Evolutionary conservation across 2,329 filamentous ascomycete genomes (phyloP).

Genomic region (Dactylonectria macrodidyma): DNA sequence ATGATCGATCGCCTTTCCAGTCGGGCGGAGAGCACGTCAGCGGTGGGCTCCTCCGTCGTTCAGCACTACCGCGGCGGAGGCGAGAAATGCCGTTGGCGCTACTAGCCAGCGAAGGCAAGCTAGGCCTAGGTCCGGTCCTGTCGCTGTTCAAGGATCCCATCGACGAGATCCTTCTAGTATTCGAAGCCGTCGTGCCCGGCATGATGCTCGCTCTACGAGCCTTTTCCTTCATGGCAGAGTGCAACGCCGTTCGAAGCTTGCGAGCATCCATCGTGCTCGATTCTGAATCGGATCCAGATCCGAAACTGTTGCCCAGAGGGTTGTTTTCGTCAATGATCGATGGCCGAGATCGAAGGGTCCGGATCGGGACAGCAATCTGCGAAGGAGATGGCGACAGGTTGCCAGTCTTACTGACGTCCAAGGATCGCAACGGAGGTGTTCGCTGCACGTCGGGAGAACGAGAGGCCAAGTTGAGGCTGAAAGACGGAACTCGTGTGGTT

Average conservation of each 20-base stretch:
- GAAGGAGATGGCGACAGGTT: constrained; percentile 63
- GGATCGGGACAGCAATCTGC: constrained; percentile 46
- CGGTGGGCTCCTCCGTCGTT: constrained; percentile 67
- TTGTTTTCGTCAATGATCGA: constrained; percentile 67
- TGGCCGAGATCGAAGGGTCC: constrained; percentile 54
- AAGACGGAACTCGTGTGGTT: constrained; percentile 66
- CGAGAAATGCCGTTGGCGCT: constrained; percentile 70
- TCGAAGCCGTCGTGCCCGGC: constrained; percentile 53
- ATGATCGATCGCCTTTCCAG: constrained; percentile 53
- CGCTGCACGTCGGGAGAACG: constrained; percentile 49
- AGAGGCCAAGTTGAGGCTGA: constrained; percentile 72
- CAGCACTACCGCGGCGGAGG: constrained; percentile 64
- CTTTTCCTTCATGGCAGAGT: constrained; percentile 65
- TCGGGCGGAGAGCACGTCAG: constrained; percentile 67
- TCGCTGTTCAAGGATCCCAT: constrained; percentile 55
- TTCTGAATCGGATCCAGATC: constrained; percentile 65
- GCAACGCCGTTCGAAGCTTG: constrained; percentile 70
- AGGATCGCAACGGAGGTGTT: constrained; percentile 63
- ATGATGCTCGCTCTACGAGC: constrained; percentile 59
- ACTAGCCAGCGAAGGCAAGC: constrained; percentile 63
- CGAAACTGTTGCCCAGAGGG: constrained; percentile 56
- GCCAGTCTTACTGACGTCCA: constrained; percentile 66
- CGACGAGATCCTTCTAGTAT: constrained; percentile 62
- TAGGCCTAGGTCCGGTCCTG: constrained; percentile 47
- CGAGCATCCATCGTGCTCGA: constrained; percentile 65